These are phyloP conservation scores for Pseudonitzschia delicatissima DNA, from an alignment of 108 stramenopile genomes.

Conservation along the genomic window DNA sequence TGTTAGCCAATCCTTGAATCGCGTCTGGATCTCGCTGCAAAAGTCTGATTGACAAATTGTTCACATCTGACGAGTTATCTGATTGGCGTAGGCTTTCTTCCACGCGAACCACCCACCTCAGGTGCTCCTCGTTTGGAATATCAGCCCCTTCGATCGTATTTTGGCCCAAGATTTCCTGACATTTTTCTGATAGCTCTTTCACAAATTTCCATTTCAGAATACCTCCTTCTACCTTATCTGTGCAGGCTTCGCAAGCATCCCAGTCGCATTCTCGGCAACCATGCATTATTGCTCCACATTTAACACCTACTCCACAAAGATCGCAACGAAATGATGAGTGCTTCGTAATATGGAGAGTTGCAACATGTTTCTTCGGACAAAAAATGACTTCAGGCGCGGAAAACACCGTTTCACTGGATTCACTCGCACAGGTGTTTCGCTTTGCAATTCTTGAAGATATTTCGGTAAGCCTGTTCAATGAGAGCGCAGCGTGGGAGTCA, in stretches of 20 bases:
- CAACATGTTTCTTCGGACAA: constrained; percentile 44
- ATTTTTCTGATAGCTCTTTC: constrained; percentile 24
- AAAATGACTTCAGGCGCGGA: constrained; percentile 13
- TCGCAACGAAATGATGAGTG: constrained; percentile 57
- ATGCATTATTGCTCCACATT: constrained; percentile 43
- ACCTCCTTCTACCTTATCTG: constrained; percentile 47
- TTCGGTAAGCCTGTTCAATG: constrained; percentile 23
- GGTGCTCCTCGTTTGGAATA: constrained; percentile 10
- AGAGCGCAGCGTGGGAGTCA: constrained; percentile 29
- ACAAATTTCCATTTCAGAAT: constrained; percentile 37
- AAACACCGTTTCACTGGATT: not conserved
- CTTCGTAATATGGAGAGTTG: constrained; percentile 42
- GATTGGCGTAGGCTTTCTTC: constrained; percentile 5
- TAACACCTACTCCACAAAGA: constrained; percentile 52
- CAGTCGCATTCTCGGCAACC: constrained; percentile 56
- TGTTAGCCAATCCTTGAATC: constrained; percentile 21
- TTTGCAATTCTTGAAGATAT: constrained; percentile 12
- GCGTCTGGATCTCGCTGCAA: constrained; percentile 26
- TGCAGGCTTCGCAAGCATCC: constrained; percentile 52
- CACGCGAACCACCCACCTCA: constrained; percentile 5
- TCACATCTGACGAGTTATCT: constrained; percentile 17
- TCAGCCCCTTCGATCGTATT: not conserved
- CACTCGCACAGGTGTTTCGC: too few species aligned
- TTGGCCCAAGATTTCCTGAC: constrained; percentile 14
- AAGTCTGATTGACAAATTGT: constrained; percentile 18